A percentile compares a stretch with the other conserved stretches of the same genome.
Conservation (phyloP, 345 rosid genomes). For the Cochlearia excelsa region DNA sequence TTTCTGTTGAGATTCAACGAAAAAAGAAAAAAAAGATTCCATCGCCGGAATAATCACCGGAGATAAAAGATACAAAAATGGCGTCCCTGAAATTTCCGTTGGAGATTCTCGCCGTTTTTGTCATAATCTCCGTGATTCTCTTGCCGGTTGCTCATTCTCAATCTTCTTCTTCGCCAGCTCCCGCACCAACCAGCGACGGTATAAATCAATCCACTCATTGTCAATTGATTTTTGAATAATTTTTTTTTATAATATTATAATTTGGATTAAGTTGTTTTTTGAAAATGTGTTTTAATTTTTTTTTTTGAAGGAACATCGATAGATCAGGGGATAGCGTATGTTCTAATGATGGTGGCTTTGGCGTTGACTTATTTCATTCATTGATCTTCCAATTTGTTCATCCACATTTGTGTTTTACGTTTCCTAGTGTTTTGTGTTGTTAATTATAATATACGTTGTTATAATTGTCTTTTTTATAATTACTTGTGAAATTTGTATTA, state of each 20-base stretch:
- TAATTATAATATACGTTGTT: neutral
- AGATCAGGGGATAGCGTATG: constrained; percentile 85
- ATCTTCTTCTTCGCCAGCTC: constrained; percentile 52
- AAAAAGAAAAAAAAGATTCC: constrained; percentile 1
- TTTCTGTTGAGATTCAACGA: constrained; percentile 13
- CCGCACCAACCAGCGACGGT: constrained; percentile 75
- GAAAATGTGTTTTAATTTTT: neutral
- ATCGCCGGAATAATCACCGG: constrained; percentile 31
- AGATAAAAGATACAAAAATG: constrained; percentile 39
- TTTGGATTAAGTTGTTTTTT: neutral
- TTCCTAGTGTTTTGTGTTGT: constrained; percentile 22
- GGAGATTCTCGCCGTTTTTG: constrained; percentile 37
- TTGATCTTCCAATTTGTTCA: constrained; percentile 22
- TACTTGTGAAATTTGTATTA: constrained; percentile 15
- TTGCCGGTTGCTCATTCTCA: constrained; percentile 58
- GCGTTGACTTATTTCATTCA: constrained; percentile 83
- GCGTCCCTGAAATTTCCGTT: constrained; percentile 44
- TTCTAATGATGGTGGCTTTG: constrained; percentile 82
- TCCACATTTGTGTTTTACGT: constrained; percentile 10
- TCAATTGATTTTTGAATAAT: too few relatives aligned
- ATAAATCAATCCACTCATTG: neutral
- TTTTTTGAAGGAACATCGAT: constrained; percentile 60
- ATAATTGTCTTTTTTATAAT: neutral
- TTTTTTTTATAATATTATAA: too few relatives aligned
- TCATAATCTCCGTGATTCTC: constrained; percentile 39